Base-by-base conservation (phyloP, 2,329 filamentous ascomycete genomes). In the Cladosporium austrohemisphaericum region DNA sequence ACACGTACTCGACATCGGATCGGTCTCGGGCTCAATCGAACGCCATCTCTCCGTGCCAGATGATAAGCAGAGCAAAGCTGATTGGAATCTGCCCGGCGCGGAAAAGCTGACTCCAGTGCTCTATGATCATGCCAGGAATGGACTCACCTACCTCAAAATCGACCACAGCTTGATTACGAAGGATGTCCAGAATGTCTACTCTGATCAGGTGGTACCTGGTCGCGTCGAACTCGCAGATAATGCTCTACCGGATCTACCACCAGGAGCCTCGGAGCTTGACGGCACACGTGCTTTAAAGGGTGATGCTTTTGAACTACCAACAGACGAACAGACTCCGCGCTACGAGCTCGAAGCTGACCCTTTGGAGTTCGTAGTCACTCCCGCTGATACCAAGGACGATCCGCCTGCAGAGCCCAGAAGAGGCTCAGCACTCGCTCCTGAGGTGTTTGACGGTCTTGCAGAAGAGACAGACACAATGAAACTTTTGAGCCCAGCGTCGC, bases 1-100 rank as follows among this genome's bases (percentile, higher is more conserved):
- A 7, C 72, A 79, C 55, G 75, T 78, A 2, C 66, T 83, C 2
- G 80, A 84, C 63, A 69, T 71, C 25, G 79, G 79, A 1, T 74
- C 70, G 2, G 66, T 80, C 18, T 64, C 70, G 56, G 65, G 64
- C 13, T 60, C 59, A 19, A 7, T 45, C 55, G 55, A 51, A 20
- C 52, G 45, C 20, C 52, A 62, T 33, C 56, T 62, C 5, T 59
- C 64, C 22, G 50, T 67, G 2, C 55, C 58, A 2, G 51, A 46
- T 3, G 33, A 41, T 4, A 33, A 55, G 20, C 13, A 16, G 8
- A 29, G 38, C 3, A 52, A 52, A 11, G 52, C 60, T 3, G 60
- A 61, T 10, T 54, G 61, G 28, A 55, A 68, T 23, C 55, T 75
- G 45, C 75, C 76, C 4, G 75, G 76, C 3, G 71, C 74, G 2